These are phyloP conservation scores for Fusarium irregulare DNA, from an alignment of 2,329 filamentous ascomycete genomes.

Conservation along the genomic window DNA sequence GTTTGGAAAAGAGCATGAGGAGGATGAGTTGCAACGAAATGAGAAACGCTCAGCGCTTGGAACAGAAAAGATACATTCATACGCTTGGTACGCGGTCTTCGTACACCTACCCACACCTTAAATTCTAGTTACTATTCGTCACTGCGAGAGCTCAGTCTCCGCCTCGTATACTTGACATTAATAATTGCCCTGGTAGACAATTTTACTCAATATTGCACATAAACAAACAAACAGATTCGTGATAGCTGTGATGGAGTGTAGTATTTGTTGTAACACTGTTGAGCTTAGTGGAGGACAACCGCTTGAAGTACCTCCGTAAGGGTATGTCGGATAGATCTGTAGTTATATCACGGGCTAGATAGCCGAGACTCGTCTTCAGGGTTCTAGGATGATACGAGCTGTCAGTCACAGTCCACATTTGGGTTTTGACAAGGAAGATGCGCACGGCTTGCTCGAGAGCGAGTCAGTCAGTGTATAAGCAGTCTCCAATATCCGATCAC, in stretches of 20 bases:
- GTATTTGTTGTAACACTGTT: background rate
- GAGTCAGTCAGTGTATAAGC: background rate
- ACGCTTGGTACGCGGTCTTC: conserved; percentile 32
- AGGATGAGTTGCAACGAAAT: conserved; percentile 35
- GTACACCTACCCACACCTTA: conserved; percentile 39
- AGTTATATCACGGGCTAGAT: background rate
- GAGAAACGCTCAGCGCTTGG: conserved; percentile 42
- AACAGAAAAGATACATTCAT: conserved; percentile 27
- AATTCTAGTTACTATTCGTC: conserved; percentile 46
- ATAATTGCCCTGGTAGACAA: conserved; percentile 51
- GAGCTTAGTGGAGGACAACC: background rate
- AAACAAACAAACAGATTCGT: background rate
- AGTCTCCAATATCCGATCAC: background rate
- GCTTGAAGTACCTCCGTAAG: background rate
- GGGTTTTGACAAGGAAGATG: background rate
- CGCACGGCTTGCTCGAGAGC: background rate
- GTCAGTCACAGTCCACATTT: background rate
- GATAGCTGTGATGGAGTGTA: background rate
- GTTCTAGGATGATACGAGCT: conserved; percentile 14
- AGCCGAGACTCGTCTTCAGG: background rate
- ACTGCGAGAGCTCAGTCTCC: conserved; percentile 37
- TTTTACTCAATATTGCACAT: conserved; percentile 50
- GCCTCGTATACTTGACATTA: conserved; percentile 40
- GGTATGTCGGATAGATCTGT: background rate
- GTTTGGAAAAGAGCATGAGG: conserved; percentile 28